Evolutionary conservation across 2,329 filamentous ascomycete genomes (phyloP).

Genomic region (Colletotrichum navitas): DNA sequence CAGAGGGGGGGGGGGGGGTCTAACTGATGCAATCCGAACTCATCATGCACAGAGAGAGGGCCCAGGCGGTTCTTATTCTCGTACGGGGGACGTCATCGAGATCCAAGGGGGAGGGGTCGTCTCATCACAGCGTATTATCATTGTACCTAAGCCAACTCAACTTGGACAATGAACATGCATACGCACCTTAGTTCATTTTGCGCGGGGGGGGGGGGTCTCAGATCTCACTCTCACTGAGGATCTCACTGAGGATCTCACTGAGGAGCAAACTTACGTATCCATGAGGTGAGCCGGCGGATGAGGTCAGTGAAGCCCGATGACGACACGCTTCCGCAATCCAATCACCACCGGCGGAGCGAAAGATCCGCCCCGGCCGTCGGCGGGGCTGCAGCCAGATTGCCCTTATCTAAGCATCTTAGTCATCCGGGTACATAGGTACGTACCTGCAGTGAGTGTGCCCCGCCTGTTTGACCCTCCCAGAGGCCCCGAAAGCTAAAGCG

Average conservation of each 20-base stretch:
- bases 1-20: no score
- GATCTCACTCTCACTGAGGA: neutral
- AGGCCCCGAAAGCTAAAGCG: no score
- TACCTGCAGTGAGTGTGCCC: no score
- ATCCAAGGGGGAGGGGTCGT: neutral
- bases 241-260: neutral
- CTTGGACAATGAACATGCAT: no score
- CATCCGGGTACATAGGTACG: no score
- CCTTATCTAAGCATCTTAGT: no score
- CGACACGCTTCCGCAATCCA: conserved; percentile 27
- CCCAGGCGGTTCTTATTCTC: conserved; percentile 9
- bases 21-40: neutral
- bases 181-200: no score
- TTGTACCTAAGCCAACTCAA: no score
- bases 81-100: conserved; percentile 5
- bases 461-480: no score
- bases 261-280: neutral
- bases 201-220: no score
- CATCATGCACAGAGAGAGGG: neutral
- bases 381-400: no score
- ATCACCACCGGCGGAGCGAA: conserved; percentile 1
- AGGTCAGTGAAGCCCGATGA: conserved; percentile 41
- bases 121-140: neutral
- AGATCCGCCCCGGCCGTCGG: neutral
- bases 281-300: conserved; percentile 26